Conservation (phyloP, 352 stramenopile genomes). For the Phytopythium delawarense region DNA sequence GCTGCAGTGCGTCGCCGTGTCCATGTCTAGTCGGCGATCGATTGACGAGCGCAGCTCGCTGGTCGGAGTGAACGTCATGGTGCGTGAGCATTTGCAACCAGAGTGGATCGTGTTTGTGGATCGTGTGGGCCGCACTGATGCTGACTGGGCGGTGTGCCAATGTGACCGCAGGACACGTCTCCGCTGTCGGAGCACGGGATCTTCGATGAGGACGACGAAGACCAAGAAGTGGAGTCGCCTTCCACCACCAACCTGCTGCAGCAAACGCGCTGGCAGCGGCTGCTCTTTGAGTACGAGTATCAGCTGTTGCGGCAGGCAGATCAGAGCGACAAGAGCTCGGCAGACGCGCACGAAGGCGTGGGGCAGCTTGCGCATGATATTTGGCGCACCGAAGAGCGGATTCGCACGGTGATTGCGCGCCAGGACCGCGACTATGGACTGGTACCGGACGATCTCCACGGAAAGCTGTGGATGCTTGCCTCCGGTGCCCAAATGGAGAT, state of each 20-base stretch:
- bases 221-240: slow-evolving; percentile 35
- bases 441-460: slow-evolving; percentile 67
- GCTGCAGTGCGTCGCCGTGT: slow-evolving; percentile 64
- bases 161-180: slow-evolving; percentile 30
- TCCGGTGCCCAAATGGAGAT: slow-evolving; percentile 71
- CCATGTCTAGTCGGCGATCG: slow-evolving; percentile 70
- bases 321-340: slow-evolving; percentile 22
- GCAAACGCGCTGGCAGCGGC: slow-evolving; percentile 52
- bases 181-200: slow-evolving; percentile 39
- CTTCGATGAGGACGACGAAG: slow-evolving; percentile 38
- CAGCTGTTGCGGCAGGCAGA: slow-evolving; percentile 54
- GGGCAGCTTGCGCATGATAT: slow-evolving; percentile 69
- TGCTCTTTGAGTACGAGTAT: slow-evolving; percentile 66
- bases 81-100: slow-evolving; percentile 2
- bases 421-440: slow-evolving; percentile 49
- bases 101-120: not conserved
- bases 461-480: slow-evolving; percentile 77
- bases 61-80: slow-evolving; percentile 19
- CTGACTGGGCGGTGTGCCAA: not conserved
- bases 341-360: slow-evolving; percentile 37
- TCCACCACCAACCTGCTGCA: slow-evolving; percentile 43
- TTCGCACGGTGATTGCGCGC: slow-evolving; percentile 59
- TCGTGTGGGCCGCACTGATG: not conserved
- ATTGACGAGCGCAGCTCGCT: slow-evolving; percentile 78
- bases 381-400: slow-evolving; percentile 78